Conservation (phyloP, 2,329 filamentous ascomycete genomes). For the Diaporthe sp. region DNA sequence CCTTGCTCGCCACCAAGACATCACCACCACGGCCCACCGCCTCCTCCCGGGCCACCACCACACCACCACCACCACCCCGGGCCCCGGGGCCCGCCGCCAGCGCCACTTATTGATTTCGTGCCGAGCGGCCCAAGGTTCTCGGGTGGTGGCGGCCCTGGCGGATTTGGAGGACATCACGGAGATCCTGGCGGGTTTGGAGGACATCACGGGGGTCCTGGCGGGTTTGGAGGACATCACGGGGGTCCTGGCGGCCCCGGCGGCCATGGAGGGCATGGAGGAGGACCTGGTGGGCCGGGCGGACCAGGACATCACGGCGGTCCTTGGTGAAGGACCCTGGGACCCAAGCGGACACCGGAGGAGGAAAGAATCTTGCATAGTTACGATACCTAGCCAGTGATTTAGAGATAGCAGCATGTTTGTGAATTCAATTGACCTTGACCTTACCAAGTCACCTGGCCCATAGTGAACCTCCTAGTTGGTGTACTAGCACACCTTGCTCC, state of each 20-base stretch:
- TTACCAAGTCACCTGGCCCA: background rate
- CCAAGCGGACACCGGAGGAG: background rate
- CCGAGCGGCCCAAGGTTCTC: background rate
- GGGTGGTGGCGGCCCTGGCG: background rate
- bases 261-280: background rate
- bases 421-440: too few species aligned
- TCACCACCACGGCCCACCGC: background rate
- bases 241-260: background rate
- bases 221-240: background rate
- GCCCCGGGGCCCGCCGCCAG: background rate
- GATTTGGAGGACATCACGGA: background rate
- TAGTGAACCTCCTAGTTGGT: background rate
- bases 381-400: background rate
- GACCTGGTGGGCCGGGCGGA: background rate
- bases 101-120: background rate
- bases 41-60: slow-evolving; percentile 2
- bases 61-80: slow-evolving; percentile 5
- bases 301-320: background rate
- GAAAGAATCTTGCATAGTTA: background rate
- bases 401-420: background rate
- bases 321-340: background rate
- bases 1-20: slow-evolving; percentile 5
- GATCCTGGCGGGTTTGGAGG: background rate
- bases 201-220: background rate
- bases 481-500: background rate